Evolutionary conservation across 2,329 filamentous ascomycete genomes (phyloP).

Genomic region (Aureobasidium sp.): DNA sequence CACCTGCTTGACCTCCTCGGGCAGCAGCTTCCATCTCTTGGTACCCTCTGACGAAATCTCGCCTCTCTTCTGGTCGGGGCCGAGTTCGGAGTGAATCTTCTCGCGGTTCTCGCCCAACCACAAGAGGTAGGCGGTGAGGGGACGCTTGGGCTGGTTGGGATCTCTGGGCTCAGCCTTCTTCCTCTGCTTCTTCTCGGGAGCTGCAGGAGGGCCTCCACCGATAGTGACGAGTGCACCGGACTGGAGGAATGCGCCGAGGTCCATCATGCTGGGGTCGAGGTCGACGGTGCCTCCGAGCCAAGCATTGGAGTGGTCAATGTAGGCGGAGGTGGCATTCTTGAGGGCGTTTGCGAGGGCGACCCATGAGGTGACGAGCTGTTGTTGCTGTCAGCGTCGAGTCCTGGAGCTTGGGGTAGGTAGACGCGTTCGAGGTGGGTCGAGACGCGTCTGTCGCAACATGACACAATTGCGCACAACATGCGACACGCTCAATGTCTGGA

Average conservation of each 20-base stretch:
- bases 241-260: conserved; percentile 9
- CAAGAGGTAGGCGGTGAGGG: conserved; percentile 88
- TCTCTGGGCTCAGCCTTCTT: conserved; percentile 52
- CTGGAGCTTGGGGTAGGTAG: conserved; percentile 3
- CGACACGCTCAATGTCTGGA: neutral
- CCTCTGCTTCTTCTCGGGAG: conserved; percentile 26
- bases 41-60: conserved; percentile 85
- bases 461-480: conserved; percentile 13
- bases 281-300: conserved; percentile 52
- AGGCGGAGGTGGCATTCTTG: conserved; percentile 72
- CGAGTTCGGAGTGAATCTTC: conserved; percentile 62
- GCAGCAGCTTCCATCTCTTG: conserved; percentile 76
- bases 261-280: conserved; percentile 22
- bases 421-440: conserved; percentile 17
- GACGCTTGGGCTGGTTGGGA: conserved; percentile 90
- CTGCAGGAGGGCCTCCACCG: conserved; percentile 16
- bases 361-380: conserved; percentile 68
- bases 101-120: conserved; percentile 85
- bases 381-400: conserved; percentile 32
- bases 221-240: conserved; percentile 14
- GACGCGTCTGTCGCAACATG: conserved; percentile 12
- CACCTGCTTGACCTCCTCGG: conserved; percentile 63
- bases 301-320: conserved; percentile 81
- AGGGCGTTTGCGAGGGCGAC: conserved; percentile 73
- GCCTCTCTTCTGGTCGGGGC: conserved; percentile 57